Base-by-base conservation (phyloP, 2,329 filamentous ascomycete genomes). In the Chrysoporthe puriensis region DNA sequence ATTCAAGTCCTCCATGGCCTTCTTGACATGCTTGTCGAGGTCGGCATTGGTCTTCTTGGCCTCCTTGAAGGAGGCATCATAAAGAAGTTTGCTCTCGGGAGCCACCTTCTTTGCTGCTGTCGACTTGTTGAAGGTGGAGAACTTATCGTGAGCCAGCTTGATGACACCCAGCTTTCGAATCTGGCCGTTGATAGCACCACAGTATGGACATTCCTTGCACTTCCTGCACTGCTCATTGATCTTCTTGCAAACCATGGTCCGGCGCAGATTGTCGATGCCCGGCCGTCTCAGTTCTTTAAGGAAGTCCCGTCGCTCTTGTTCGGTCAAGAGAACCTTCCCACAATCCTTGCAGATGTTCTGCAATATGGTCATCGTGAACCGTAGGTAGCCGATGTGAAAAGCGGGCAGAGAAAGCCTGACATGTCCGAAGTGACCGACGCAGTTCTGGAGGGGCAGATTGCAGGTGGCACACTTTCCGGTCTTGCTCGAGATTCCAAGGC, bases 271-370 rank as follows among this genome's bases (percentile, higher is more conserved):
- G 78, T 99, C 96, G 74, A 97, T 88, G 48, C 90, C 89, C 0
- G 93, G 93, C 34, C 90, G 87, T 70, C 95, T 88, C 75, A 98
- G 84, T 72, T 94, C 91, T 70, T 88, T 91, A n/a, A 97, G 83
- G 73, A 91, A 96, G 3, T 84, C 81, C 52, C 92, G 89, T 72
- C 93, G 89, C 73, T 97, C 93, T 26, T 87, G 82, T 76, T 97
- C 94, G 48, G 91, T 88, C 34, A 99, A 86, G 66, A 99, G 81
- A 7, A 98, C 91, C 70, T 87, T 87, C 34, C 93, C 92, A 77
- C 96, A 99, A 76, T 94, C 90, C 82, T 97, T 99, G 89, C 96
- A 99, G 72, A 99, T 96, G 75, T 96, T 91, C 77, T 98, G 94
- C 34, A 99, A 85, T 66, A 97, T 94, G 57, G 90, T 90, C 76